Base-by-base conservation (phyloP, 129 eudicot species). In the Mikania micrantha region DNA sequence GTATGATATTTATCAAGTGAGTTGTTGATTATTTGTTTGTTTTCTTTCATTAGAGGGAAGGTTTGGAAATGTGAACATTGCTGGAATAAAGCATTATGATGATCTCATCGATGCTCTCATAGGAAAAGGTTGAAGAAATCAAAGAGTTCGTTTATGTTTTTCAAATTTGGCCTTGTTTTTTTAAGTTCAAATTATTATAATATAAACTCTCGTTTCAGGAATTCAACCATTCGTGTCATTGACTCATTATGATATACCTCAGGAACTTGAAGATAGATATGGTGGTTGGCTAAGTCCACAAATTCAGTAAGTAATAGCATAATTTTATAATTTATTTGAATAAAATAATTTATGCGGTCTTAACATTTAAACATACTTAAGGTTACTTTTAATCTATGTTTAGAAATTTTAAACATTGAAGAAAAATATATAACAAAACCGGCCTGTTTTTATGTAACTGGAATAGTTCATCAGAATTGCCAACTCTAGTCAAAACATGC, bases 211-310 rank as follows among this genome's bases (percentile, higher is more conserved):
- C 20, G 19, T 67, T 73, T 38, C 85, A 86, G 96, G 95, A 35
- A 90, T 90, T 34, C 83, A 86, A 77, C 97, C 97, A 58, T 90
- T 90, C 64, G 83, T 90, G 29, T 66, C 94, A 20, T 60, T 90
- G 77, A 69, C 69, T 42, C 97, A 86, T 73, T 86, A 74, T 65
- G 95, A 90, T 57, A 78, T 90, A 38, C 97, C 97, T 69, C 88
- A 86, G 60, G 88, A 84, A 78, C 85, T 90, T 36, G 97, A 86
- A 74, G 88, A 90, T 45, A 82, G 79, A 81, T 90, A 84, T 78
- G 91, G 95, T 48, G 85, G 85, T 72, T 84, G 90, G 95, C 91
- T 90, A 49, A 90, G 90, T 66, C 76, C 88, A 13, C 41, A 72
- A 49, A 34, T 86, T 29, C 81, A 44, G 96, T 86, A 79, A 66